Percentiles rank a stretch among this genome's conserved stretches.
Conservation (phyloP, 345 rosid species). For the Cardamine chenopodiifolia region DNA sequence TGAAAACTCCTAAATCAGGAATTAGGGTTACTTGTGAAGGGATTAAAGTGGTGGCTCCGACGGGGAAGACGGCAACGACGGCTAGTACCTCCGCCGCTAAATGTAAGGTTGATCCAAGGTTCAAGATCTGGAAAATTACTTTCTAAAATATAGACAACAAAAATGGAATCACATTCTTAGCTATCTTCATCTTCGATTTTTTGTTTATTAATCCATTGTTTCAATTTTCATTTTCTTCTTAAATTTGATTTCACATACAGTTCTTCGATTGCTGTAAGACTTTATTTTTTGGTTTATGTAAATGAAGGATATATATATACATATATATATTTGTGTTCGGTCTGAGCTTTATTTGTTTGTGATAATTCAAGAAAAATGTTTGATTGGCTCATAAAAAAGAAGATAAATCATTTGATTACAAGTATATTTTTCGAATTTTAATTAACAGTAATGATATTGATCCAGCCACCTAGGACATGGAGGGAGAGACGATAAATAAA, state of each 20-base stretch:
- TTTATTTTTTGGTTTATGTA: constrained; percentile 33
- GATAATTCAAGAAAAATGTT: not conserved
- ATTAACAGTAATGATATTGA: not conserved
- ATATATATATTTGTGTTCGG: constrained; percentile 11
- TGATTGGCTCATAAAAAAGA: constrained; percentile 3
- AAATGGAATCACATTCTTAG: constrained; percentile 3
- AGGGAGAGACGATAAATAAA: not conserved
- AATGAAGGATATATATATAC: constrained; percentile 32
- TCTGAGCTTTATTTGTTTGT: constrained; percentile 15
- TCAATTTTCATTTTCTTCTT: constrained; percentile 8
- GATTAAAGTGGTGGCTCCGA: constrained; percentile 56
- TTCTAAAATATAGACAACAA: constrained; percentile 38
- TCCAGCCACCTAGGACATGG: too few species aligned
- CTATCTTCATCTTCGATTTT: not conserved
- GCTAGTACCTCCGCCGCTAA: constrained; percentile 59
- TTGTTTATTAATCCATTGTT: constrained; percentile 2
- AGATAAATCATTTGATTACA: not conserved
- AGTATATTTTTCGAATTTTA: not conserved
- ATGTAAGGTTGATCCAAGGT: constrained; percentile 76
- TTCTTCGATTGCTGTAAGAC: constrained; percentile 11
- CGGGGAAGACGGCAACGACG: constrained; percentile 58
- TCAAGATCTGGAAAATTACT: constrained; percentile 92
- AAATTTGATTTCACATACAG: constrained; percentile 29
- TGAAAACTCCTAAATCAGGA: constrained; percentile 61
- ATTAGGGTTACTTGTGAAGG: constrained; percentile 72